Base-by-base conservation (phyloP, 257 asterid species). In the Rauvolfia tetraphylla region DNA sequence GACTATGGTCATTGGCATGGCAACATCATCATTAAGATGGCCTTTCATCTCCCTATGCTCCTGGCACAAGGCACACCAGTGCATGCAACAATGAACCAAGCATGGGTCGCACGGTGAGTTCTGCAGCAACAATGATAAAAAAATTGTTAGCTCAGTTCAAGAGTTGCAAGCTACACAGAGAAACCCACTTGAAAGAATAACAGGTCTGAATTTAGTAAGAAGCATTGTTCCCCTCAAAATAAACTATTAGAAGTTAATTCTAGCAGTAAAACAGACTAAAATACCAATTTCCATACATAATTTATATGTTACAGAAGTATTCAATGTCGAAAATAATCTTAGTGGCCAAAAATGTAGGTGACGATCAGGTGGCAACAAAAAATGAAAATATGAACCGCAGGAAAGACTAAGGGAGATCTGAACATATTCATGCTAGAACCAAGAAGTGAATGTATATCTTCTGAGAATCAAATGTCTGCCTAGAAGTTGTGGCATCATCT, bases 101-200 rank as follows among this genome's bases (percentile, higher is more conserved):
- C 98, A 95, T 18, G 98, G 98, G 79, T 95, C 98, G 51, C 97
- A 95, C 3, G 98, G 98, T 1, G 98, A 88, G 85, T 95, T 92
- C 98, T 95, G 92, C 86, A 85, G 27, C 23, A 53, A 27, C 23
- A 65, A 31, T 8, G 20, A 49, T 74, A 69, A 18, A 33, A 71
- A 44, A 71, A 44, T 3, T 23, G 25, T 36, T 14, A 62, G 71
- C 38, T 25, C 71, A 4, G 49, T 31, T 46, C 68, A 31, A 42
- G 25, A 57, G 7, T n/a, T 25, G 17, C 57, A 57, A 31, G 17
- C 29, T 8, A 57, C 39, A 29, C 39, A 44, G 17, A 27, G 34
- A 27, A 59, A 59, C 66, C 3, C 51, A 9, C 66, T 59, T 33
- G 29, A 39, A 65, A 38, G 7, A 38, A 22, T 25, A 67, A 20